These are phyloP conservation scores for Sedum album DNA, from an alignment of 164 flowering plant species.

Conservation along the genomic window DNA sequence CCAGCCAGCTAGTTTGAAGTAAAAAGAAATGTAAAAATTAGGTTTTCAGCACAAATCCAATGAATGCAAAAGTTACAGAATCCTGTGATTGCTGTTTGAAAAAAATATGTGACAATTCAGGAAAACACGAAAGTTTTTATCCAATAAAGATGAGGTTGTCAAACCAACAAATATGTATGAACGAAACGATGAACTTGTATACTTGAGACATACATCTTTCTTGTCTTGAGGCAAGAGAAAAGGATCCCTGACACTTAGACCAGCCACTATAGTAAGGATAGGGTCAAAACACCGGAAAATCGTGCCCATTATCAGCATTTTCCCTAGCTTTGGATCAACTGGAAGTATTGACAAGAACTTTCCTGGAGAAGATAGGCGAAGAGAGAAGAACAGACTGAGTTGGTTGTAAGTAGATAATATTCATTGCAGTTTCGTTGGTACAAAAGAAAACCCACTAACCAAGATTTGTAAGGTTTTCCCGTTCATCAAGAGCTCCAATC, in stretches of 20 bases:
- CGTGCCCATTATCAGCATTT: slow-evolving; percentile 96
- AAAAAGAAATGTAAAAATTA: background rate
- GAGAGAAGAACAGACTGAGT: background rate
- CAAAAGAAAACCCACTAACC: slow-evolving; percentile 40
- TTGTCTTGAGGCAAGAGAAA: slow-evolving; percentile 96
- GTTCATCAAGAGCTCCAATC: slow-evolving; percentile 93
- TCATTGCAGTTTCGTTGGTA: background rate
- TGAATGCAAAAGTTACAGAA: background rate
- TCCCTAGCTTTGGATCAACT: slow-evolving; percentile 96
- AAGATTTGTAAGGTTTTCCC: slow-evolving; percentile 83
- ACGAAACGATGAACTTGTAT: no score
- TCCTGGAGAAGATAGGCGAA: slow-evolving; percentile 31
- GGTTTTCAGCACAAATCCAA: background rate
- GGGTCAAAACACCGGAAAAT: slow-evolving; percentile 94
- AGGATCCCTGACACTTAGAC: slow-evolving; percentile 94
- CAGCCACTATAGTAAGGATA: slow-evolving; percentile 80
- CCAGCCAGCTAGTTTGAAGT: slow-evolving; percentile 69
- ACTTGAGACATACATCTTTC: slow-evolving; percentile 61
- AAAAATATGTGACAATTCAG: background rate
- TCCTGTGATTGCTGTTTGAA: background rate
- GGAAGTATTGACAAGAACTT: slow-evolving; percentile 83
- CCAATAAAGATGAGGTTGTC: background rate
- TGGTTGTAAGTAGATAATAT: background rate
- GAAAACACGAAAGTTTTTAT: background rate
- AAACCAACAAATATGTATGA: background rate